Evolutionary conservation across 2,329 filamentous ascomycete genomes (phyloP), one percentile per base, ranked within the genome.

Genomic region (Rhinocladiella similis): DNA sequence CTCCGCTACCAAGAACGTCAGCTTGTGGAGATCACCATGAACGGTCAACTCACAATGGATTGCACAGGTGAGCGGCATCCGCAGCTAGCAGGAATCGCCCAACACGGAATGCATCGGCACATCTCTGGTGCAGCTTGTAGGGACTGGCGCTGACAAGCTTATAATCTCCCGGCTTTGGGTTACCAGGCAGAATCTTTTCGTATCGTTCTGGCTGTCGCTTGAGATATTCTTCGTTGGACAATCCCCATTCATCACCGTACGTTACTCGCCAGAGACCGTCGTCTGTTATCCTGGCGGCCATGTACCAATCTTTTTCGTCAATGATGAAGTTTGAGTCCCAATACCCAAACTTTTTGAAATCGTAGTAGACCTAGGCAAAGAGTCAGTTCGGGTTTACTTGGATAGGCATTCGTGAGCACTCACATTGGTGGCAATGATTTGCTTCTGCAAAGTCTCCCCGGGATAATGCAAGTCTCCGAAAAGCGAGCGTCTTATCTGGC

Each of bases 211-310:
- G 77, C 61, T 83, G 82, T 7, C 83, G 77, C 19, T 73, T 74
- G 27, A 76, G 68, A 56, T 84, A 76, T 66, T 86, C 75, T 10
- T 84, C 82, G 35, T 67, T 72, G 0, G 76, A 78, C 16, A 87
- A 73, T 1, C 77, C 79, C 1, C 77, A 73, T 1, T 70, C 72
- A 61, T 87, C 85, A 52, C 83, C 83, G 63, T 87, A 87, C 0
- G 84, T 84, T 29, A 87, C 80, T 16, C 84, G 79, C 74, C 84
- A 87, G 14, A 87, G 69, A 0, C 82, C 82, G 50, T 86, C 82
- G 1, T 71, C 70, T 0, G 80, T 83, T 59, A 87, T 82, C 47
- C 76, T 80, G 1, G 84, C 83, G 1, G 82, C 82, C 83, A 87
- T 84, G 71, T 83, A 75, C 69, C 82, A 86, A 64, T 87, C 75